Conservation (phyloP, 306 rosid species). For the Senna tora region DNA sequence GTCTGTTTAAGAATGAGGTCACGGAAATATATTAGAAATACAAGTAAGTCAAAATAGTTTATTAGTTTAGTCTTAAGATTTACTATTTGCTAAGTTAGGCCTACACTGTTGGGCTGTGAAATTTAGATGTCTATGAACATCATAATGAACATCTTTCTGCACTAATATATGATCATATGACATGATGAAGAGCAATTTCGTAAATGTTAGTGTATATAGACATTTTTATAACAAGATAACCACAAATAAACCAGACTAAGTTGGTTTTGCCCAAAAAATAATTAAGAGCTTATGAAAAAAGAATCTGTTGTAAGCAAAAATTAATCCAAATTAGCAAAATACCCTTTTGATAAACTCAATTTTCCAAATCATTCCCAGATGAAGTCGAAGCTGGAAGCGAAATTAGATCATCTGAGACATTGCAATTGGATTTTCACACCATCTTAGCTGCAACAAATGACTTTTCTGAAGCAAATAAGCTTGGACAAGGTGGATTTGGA, state of each 20-base stretch:
- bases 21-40: slow-evolving; percentile 5
- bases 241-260: background rate
- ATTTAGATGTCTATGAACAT: background rate
- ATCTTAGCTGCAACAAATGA: slow-evolving; percentile 46
- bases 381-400: slow-evolving; percentile 19
- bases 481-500: slow-evolving; percentile 67
- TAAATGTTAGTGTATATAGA: background rate
- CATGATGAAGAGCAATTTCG: background rate
- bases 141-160: background rate
- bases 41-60: slow-evolving; percentile 24
- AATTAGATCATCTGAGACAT: slow-evolving; percentile 33
- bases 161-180: background rate
- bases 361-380: background rate
- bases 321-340: background rate
- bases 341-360: background rate
- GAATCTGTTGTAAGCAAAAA: background rate
- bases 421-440: slow-evolving; percentile 40
- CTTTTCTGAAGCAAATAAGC: slow-evolving; percentile 50
- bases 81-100: background rate
- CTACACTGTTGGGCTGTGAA: background rate
- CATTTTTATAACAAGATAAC: background rate
- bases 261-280: background rate
- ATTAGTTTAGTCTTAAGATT: slow-evolving; percentile 2
- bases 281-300: background rate
- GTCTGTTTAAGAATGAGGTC: slow-evolving; percentile 41